These are phyloP conservation scores for Zopfochytrium polystomum DNA, from an alignment of 371 early-diverging fungal species.

Conservation along the genomic window DNA sequence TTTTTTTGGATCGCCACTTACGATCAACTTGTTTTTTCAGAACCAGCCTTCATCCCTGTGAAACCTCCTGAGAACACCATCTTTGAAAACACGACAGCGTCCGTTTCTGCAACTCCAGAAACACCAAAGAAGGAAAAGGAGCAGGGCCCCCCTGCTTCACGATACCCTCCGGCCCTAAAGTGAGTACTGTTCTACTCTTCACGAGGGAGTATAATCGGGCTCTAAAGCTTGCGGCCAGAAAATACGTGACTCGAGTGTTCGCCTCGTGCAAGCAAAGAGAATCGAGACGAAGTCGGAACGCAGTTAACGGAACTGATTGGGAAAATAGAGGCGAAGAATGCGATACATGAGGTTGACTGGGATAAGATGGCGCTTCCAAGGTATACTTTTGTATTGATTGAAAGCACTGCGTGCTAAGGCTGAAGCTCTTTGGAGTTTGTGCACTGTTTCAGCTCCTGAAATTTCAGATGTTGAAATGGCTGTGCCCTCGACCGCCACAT, in stretches of 20 bases:
- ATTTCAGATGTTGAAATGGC: neutral
- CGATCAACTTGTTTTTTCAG: constrained; percentile 16
- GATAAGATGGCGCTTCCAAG: constrained; percentile 60
- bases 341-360: constrained; percentile 65
- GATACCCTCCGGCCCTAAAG: constrained; percentile 22
- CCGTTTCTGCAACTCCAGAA: neutral
- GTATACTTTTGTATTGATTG: constrained; percentile 27
- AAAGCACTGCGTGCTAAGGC: neutral
- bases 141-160: neutral
- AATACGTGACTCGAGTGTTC: constrained; percentile 63
- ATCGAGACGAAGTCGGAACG: constrained; percentile 52
- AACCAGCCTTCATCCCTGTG: constrained; percentile 33
- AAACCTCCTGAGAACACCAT: constrained; percentile 18
- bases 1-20: neutral
- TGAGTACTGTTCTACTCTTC: neutral
- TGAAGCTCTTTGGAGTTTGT: neutral
- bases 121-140: constrained; percentile 6
- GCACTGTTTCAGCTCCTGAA: neutral
- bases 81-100: neutral
- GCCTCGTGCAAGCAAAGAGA: constrained; percentile 48
- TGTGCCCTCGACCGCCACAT: neutral
- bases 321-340: constrained; percentile 49
- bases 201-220: neutral
- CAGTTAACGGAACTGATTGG: constrained; percentile 59
- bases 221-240: constrained; percentile 32